A percentile compares a stretch with the other conserved stretches of the same genome.
phyloP scores from a whole-genome alignment of 2,329 filamentous ascomycete species.

The Fusarium poae region DNA sequence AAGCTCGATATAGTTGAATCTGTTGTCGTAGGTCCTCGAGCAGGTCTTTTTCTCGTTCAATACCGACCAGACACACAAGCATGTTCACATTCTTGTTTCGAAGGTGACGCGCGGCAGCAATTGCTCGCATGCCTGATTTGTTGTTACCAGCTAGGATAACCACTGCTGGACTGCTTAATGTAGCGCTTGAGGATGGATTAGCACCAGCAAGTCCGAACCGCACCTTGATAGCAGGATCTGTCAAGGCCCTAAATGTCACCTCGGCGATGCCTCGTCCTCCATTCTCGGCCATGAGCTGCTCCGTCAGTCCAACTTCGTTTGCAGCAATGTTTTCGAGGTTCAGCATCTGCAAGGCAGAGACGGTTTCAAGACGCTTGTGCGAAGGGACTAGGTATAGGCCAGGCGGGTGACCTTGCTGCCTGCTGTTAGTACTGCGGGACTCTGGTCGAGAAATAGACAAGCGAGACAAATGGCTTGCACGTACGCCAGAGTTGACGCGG shows the following conservation, averaged over 20 bases:
- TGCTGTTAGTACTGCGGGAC: constrained; percentile 52
- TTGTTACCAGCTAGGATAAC: constrained; percentile 97
- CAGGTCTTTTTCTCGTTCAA: constrained; percentile 84
- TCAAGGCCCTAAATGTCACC: constrained; percentile 78
- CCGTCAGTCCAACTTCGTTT: constrained; percentile 85
- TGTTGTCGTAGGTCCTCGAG: constrained; percentile 85
- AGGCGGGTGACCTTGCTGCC: constrained; percentile 55
- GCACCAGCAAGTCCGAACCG: constrained; percentile 61
- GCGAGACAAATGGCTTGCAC: constrained; percentile 52
- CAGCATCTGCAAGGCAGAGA: constrained; percentile 85
- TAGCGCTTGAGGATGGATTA: constrained; percentile 49
- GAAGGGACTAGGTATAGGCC: constrained; percentile 69
- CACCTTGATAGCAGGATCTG: constrained; percentile 70
- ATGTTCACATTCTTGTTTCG: constrained; percentile 85
- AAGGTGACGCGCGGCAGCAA: constrained; percentile 88
- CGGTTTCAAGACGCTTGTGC: constrained; percentile 70
- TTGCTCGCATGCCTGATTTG: constrained; percentile 84
- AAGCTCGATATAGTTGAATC: constrained; percentile 83
- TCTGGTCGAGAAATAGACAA: constrained; percentile 51
- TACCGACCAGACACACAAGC: constrained; percentile 84
- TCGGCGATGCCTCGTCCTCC: constrained; percentile 90
- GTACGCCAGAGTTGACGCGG: constrained; percentile 63
- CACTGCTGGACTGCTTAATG: constrained; percentile 57
- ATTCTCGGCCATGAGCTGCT: constrained; percentile 93
- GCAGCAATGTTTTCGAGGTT: constrained; percentile 93